These are phyloP conservation scores for Iris macrosiphon DNA, from an alignment of 106 monocot genomes.

Conservation along the genomic window DNA sequence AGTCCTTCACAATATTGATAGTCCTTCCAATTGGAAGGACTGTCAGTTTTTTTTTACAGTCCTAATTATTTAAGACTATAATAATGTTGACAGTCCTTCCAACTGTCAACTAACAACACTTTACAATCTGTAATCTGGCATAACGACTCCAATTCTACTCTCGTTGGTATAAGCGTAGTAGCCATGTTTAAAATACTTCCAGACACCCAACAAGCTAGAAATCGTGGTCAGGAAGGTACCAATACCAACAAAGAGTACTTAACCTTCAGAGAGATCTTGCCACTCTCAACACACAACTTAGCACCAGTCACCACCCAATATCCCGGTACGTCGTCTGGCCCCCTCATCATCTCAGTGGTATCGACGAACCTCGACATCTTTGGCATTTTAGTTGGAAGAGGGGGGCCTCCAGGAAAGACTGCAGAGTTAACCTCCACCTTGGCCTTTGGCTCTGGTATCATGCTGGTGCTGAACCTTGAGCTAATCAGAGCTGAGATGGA, in stretches of 20 bases:
- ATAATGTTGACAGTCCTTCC: too few species aligned
- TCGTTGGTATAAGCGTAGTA: too few species aligned
- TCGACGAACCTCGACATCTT: slow-evolving; percentile 50
- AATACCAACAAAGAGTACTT: slow-evolving; percentile 59
- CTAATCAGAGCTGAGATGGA: slow-evolving; percentile 34
- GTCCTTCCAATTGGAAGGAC: too few species aligned
- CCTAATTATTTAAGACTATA: too few species aligned
- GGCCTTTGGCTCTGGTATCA: slow-evolving; percentile 9
- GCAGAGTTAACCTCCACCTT: slow-evolving; percentile 69
- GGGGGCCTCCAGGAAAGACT: slow-evolving; percentile 51
- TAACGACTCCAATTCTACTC: too few species aligned
- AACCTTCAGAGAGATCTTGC: slow-evolving; percentile 51
- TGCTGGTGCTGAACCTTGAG: slow-evolving; percentile 22
- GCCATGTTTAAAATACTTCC: too few species aligned
- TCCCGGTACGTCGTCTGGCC: slow-evolving; percentile 62
- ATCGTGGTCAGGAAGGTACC: slow-evolving; percentile 27
- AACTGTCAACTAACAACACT: too few species aligned
- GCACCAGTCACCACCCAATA: slow-evolving; percentile 85
- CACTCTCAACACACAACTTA: slow-evolving; percentile 51
- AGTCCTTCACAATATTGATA: too few species aligned
- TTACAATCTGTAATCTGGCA: too few species aligned
- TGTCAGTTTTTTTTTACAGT: too few species aligned
- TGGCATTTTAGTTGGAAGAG: slow-evolving; percentile 31
- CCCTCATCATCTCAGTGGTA: slow-evolving; percentile 45
- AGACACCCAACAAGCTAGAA: too few species aligned